Evolutionary conservation across 2,329 filamentous ascomycete species (phyloP).

Genomic region (Aureobasidium sp.): DNA sequence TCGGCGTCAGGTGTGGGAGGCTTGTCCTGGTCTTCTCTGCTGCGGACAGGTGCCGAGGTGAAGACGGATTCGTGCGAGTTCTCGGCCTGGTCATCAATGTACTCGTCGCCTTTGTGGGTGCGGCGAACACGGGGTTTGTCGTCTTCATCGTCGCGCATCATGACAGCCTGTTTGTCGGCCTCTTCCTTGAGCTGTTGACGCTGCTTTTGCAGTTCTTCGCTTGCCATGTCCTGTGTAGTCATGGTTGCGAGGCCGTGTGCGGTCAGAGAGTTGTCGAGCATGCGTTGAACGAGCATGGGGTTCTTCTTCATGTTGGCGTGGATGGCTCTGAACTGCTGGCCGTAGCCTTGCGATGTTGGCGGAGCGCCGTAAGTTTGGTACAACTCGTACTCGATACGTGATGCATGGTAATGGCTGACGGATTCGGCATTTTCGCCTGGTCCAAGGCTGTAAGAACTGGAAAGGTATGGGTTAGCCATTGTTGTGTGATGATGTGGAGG

Average conservation of each 20-base stretch:
- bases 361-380: conserved; percentile 48
- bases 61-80: conserved; percentile 34
- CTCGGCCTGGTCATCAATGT: conserved; percentile 65
- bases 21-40: conserved; percentile 26
- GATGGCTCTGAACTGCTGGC: conserved; percentile 62
- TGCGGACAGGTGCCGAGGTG: conserved; percentile 37
- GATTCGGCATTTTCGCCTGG: conserved; percentile 55
- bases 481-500: neutral
- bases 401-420: conserved; percentile 59
- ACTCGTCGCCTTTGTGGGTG: conserved; percentile 91
- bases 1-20: neutral
- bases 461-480: neutral
- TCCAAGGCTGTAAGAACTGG: conserved; percentile 47
- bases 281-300: conserved; percentile 60
- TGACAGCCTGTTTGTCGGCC: conserved; percentile 74
- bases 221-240: conserved; percentile 84
- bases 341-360: conserved; percentile 42
- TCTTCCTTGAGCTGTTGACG: conserved; percentile 68
- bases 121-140: conserved; percentile 70
- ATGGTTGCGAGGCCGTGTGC: conserved; percentile 76
- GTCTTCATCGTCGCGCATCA: conserved; percentile 58
- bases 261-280: conserved; percentile 64
- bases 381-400: conserved; percentile 69
- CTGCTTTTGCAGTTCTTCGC: conserved; percentile 74
- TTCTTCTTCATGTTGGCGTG: conserved; percentile 87